These are phyloP conservation scores for Phyllachora maydis DNA, from an alignment of 2,329 filamentous ascomycete genomes.

Conservation along the genomic window DNA sequence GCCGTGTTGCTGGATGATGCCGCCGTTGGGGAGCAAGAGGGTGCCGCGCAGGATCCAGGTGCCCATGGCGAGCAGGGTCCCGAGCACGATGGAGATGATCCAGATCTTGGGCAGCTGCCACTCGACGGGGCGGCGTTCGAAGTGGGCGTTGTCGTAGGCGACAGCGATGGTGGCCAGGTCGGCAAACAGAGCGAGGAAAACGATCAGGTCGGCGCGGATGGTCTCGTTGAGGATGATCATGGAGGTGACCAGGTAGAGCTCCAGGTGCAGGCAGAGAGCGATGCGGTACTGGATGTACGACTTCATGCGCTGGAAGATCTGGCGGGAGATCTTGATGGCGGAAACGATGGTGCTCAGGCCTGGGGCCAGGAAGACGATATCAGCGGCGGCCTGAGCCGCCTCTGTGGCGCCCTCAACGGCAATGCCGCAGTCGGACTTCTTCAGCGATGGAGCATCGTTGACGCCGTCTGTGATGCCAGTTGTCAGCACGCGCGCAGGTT, in stretches of 20 bases:
- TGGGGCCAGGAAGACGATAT: conserved; percentile 56
- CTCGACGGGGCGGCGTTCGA: conserved; percentile 53
- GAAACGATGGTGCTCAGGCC: conserved; percentile 52
- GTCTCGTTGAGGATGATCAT: conserved; percentile 70
- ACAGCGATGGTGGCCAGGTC: conserved; percentile 63
- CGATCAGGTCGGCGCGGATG: conserved; percentile 49
- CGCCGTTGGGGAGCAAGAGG: conserved; percentile 47
- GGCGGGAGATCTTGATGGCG: conserved; percentile 52
- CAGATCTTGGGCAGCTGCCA: conserved; percentile 71
- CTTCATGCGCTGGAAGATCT: conserved; percentile 66
- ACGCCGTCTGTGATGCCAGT: no score
- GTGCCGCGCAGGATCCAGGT: conserved; percentile 58
- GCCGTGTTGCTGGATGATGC: conserved; percentile 56
- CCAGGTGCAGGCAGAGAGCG: conserved; percentile 51
- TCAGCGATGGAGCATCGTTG: conserved; percentile 53
- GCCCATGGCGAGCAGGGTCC: conserved; percentile 42
- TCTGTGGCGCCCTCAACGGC: conserved; percentile 53
- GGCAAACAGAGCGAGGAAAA: conserved; percentile 63
- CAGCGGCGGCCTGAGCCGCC: conserved; percentile 50
- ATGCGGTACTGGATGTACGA: conserved; percentile 62
- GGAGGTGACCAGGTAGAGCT: conserved; percentile 57
- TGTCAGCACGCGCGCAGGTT: no score
- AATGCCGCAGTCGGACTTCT: conserved; percentile 58
- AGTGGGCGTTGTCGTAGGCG: conserved; percentile 63
- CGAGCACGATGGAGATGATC: conserved; percentile 52